These are phyloP conservation scores for Wickerhamomyces subpelliculosus DNA, from an alignment of 805 yeast genomes.

Conservation along the genomic window DNA sequence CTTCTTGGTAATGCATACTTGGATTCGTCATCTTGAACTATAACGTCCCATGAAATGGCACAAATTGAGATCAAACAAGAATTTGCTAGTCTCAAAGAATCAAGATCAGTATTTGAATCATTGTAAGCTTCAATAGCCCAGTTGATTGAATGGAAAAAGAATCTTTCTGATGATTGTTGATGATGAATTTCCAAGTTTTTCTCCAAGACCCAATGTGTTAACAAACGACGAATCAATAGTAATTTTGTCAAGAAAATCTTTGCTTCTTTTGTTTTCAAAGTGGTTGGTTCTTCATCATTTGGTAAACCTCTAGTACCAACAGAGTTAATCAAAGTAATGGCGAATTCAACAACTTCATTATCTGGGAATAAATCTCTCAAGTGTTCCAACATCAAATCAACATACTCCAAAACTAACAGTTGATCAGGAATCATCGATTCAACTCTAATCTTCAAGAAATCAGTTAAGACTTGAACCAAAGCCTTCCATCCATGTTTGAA, in stretches of 20 bases:
- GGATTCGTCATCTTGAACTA: conserved; percentile 25
- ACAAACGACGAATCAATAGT: conserved; percentile 50
- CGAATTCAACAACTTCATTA: conserved; percentile 32
- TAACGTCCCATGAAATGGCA: conserved; percentile 29
- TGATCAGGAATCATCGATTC: conserved; percentile 53
- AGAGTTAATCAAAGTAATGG: conserved; percentile 41
- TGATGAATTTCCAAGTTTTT: too few relatives aligned
- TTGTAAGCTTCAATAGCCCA: conserved; percentile 55
- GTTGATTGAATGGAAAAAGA: conserved; percentile 40
- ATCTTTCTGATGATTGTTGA: conserved; percentile 37
- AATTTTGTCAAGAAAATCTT: conserved; percentile 57
- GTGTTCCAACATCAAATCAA: conserved; percentile 46
- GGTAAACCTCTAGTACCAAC: conserved; percentile 51
- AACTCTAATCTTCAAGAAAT: conserved; percentile 41
- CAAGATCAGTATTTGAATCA: conserved; percentile 43
- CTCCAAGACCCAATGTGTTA: conserved; percentile 29
- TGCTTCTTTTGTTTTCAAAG: conserved; percentile 23
- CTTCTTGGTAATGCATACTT: conserved; percentile 36
- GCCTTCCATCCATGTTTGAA: conserved; percentile 23
- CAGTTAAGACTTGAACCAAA: conserved; percentile 27
- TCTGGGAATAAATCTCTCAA: conserved; percentile 34
- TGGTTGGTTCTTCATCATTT: conserved; percentile 14
- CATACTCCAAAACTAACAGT: conserved; percentile 49
- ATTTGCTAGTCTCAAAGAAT: conserved; percentile 57
- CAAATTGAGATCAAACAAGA: conserved; percentile 49